These are phyloP conservation scores for Serendipita vermifera DNA, from an alignment of 768 basidiomycete species.

Conservation along the genomic window DNA sequence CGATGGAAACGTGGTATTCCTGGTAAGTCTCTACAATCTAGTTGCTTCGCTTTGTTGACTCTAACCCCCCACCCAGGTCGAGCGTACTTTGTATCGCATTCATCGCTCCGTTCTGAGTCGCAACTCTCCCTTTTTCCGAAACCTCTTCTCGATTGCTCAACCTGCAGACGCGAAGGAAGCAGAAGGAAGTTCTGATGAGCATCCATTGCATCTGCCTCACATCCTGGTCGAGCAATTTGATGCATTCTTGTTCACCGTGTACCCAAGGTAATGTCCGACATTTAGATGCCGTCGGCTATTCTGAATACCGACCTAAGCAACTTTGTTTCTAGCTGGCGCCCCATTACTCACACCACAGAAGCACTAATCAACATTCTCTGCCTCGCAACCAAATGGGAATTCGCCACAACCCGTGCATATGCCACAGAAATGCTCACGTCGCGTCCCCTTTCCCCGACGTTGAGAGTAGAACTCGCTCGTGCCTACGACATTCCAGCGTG, in stretches of 20 bases:
- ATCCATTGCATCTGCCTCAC: conserved; percentile 2
- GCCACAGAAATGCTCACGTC: not conserved
- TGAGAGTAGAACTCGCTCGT: conserved; percentile 8
- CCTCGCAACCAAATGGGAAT: not conserved
- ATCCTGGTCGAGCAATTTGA: conserved; percentile 2
- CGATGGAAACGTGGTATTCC: not conserved
- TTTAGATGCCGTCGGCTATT: too few relatives aligned
- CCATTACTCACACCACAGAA: not conserved
- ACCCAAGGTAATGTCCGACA: not conserved
- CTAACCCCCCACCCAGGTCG: not conserved
- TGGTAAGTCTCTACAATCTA: not conserved
- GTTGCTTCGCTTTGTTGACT: not conserved
- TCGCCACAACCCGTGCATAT: not conserved
- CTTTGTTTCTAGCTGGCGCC: conserved; percentile 5
- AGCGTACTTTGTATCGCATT: not conserved
- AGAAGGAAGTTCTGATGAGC: conserved; percentile 3
- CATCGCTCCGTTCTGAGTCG: conserved; percentile 7
- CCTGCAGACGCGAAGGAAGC: not conserved
- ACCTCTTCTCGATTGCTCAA: conserved; percentile 1
- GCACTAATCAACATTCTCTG: not conserved
- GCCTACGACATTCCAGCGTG: not conserved
- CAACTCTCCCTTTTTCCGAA: conserved; percentile 3
- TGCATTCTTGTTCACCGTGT: conserved; percentile 4
- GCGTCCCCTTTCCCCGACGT: not conserved
- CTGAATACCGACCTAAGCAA: too few relatives aligned